phyloP scores from a whole-genome alignment of 768 basidiomycete genomes.

The Leucocoprinus leucothites region DNA sequence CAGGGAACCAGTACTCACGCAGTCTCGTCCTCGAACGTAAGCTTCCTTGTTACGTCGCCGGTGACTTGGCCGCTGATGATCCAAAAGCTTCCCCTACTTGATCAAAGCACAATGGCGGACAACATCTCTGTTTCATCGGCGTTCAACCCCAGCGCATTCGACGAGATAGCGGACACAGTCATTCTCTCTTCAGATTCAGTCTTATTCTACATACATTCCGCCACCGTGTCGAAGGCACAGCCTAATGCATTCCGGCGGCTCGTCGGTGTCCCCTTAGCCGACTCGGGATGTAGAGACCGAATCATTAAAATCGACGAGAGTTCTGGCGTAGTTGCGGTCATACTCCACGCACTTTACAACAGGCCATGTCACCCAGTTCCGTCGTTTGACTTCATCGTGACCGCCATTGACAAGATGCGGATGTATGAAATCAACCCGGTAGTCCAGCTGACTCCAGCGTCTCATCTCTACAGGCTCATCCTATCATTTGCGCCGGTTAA shows the following conservation, averaged over 20 bases:
- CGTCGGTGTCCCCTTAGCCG: neutral
- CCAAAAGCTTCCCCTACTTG: too few relatives aligned
- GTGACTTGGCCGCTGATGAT: too few relatives aligned
- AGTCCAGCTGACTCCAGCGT: constrained; percentile 1
- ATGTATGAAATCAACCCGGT: constrained; percentile 10
- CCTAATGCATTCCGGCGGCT: constrained; percentile 14
- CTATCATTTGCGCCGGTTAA: constrained; percentile 11
- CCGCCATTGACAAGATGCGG: constrained; percentile 15
- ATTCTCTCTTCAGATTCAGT: constrained; percentile 16
- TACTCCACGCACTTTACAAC: constrained; percentile 16
- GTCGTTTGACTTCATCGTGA: constrained; percentile 2
- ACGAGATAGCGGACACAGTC: constrained; percentile 8
- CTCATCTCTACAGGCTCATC: constrained; percentile 11
- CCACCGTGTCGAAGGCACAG: constrained; percentile 4
- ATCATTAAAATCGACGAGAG: constrained; percentile 11
- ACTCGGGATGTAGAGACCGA: neutral
- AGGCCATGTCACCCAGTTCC: constrained; percentile 12
- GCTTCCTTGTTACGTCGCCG: too few relatives aligned
- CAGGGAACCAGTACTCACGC: too few relatives aligned
- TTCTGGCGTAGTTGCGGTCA: constrained; percentile 11
- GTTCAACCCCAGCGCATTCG: constrained; percentile 10
- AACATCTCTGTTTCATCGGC: constrained; percentile 14
- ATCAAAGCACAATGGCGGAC: neutral
- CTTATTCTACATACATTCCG: constrained; percentile 14
- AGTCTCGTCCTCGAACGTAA: too few relatives aligned